Evolutionary conservation across 306 rosid species (phyloP).

Genomic region (Calophaca sinica): DNA sequence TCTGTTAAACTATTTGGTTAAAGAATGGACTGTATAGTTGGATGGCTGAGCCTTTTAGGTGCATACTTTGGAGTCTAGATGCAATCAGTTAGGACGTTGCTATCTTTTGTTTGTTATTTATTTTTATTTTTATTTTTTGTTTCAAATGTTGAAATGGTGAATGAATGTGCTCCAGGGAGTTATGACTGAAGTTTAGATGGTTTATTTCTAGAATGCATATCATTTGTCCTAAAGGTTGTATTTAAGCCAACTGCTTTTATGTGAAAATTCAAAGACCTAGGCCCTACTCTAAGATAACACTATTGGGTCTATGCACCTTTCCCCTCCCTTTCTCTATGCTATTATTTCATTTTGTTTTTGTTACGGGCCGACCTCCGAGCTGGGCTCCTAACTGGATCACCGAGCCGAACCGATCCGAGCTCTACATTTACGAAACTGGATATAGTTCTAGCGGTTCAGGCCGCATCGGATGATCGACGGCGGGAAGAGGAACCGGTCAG

Average conservation of each 20-base stretch:
- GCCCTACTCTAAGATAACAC: neutral
- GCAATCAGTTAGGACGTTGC: neutral
- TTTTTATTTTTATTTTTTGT: neutral
- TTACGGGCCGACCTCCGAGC: no score
- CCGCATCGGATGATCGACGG: no score
- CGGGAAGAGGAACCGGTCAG: no score
- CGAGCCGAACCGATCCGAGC: no score
- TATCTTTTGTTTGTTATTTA: no score
- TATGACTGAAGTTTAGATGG: no score
- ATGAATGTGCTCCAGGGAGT: no score
- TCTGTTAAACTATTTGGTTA: neutral
- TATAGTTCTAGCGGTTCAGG: no score
- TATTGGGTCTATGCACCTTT: neutral
- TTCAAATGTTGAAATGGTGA: slow-evolving; percentile 16
- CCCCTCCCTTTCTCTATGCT: neutral
- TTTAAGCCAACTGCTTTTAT: slow-evolving; percentile 18
- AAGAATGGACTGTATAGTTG: neutral
- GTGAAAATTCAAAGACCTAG: slow-evolving; percentile 13
- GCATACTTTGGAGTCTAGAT: neutral
- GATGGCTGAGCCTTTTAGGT: slow-evolving; percentile 1
- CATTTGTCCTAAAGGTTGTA: slow-evolving; percentile 8
- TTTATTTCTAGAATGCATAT: neutral
- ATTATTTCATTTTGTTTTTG: neutral
- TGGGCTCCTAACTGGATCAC: no score
- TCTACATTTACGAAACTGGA: no score